Percentiles rank a stretch among this genome's conserved stretches.
These are phyloP conservation scores for Melocanna baccifera DNA, from an alignment of 176 grass and related monocot genomes.

Conservation along the genomic window DNA sequence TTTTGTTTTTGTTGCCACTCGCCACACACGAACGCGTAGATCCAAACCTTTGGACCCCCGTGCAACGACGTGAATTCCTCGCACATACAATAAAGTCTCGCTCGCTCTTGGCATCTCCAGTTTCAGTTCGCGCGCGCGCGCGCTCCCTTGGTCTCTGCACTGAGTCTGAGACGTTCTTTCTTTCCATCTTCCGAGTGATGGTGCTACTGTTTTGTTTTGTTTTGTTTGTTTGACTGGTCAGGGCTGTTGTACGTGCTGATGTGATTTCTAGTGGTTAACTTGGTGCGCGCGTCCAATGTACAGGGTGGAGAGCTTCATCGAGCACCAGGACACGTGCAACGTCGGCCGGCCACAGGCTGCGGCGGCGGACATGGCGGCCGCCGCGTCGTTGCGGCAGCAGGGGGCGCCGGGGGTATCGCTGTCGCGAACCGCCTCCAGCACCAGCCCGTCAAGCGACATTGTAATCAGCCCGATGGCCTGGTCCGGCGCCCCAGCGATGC, in stretches of 20 bases:
- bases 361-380: not conserved
- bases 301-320: slow-evolving; percentile 99
- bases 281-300: not conserved
- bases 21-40: slow-evolving; percentile 6
- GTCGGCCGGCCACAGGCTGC: slow-evolving; percentile 29
- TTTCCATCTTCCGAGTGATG: not conserved
- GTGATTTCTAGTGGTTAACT: not conserved
- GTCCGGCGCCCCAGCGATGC: slow-evolving; percentile 33
- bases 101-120: not conserved
- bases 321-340: slow-evolving; percentile 90
- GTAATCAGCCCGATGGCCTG: slow-evolving; percentile 44
- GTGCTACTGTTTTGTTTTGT: not conserved
- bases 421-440: slow-evolving; percentile 47
- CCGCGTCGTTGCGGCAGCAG: not conserved
- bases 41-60: slow-evolving; percentile 29
- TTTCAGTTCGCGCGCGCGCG: not conserved
- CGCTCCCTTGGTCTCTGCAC: not conserved
- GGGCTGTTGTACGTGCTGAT: not conserved
- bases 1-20: not conserved
- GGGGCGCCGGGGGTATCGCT: not conserved
- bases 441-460: slow-evolving; percentile 63
- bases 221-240: not conserved
- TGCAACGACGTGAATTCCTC: slow-evolving; percentile 24
- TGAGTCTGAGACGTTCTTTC: not conserved
- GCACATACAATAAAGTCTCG: slow-evolving; percentile 32